Percentiles rank a stretch among this genome's conserved stretches.
Evolutionary conservation across 2,329 filamentous ascomycete species (phyloP).

Genomic region (Chrysoporthe cubensis): DNA sequence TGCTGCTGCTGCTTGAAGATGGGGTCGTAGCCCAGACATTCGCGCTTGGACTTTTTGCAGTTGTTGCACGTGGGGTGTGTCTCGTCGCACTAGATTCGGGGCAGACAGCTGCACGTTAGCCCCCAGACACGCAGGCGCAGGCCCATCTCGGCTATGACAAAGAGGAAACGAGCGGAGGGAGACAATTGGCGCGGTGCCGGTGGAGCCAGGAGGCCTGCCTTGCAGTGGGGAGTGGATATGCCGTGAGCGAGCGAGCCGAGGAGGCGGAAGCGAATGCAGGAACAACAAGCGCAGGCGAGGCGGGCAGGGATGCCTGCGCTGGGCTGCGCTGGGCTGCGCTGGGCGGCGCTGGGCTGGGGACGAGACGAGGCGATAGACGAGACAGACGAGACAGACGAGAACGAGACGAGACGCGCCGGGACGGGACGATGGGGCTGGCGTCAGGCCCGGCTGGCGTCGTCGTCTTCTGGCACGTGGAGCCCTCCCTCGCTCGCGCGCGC

Average conservation of each 20-base stretch:
- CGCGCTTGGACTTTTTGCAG: constrained; percentile 86
- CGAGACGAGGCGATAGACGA: background rate
- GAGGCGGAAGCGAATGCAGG: constrained; percentile 19
- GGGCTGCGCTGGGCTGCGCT: no score
- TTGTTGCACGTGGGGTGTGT: constrained; percentile 89
- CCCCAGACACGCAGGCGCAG: background rate
- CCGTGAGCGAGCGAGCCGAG: constrained; percentile 12
- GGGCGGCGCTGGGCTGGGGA: background rate
- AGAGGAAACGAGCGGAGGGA: background rate
- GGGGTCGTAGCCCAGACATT: constrained; percentile 84
- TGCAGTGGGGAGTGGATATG: constrained; percentile 5
- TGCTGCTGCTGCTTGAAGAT: constrained; percentile 69
- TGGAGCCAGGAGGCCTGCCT: background rate
- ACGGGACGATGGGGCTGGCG: constrained; percentile 22
- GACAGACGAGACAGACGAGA: no score
- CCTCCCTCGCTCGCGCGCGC: background rate
- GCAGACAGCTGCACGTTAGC: constrained; percentile 13
- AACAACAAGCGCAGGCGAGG: constrained; percentile 14
- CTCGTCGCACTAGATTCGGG: constrained; percentile 80
- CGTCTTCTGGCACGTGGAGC: background rate
- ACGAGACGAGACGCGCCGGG: constrained; percentile 9
- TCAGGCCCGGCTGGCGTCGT: background rate
- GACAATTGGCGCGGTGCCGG: background rate
- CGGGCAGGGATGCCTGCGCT: constrained; percentile 4
- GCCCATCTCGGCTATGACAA: background rate